phyloP scores from a whole-genome alignment of 2,329 filamentous ascomycete genomes.

The Talaromyces pinophilus region DNA sequence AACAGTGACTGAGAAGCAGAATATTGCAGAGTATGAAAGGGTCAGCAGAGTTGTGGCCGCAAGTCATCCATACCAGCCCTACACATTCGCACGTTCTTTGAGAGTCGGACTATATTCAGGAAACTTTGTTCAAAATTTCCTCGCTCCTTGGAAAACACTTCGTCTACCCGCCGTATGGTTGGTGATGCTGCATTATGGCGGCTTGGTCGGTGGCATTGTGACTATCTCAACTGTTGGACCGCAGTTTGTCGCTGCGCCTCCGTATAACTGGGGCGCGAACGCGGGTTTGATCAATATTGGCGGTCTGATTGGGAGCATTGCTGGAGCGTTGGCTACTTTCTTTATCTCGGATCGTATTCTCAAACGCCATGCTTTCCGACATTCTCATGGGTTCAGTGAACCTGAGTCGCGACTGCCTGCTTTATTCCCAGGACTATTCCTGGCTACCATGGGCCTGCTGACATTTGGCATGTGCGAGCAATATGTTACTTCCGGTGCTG shows the following conservation, averaged over 20 bases:
- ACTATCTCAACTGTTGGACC: slow-evolving; percentile 6
- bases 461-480: slow-evolving; percentile 1
- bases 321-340: neutral
- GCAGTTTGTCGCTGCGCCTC: slow-evolving; percentile 1
- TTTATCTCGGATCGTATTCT: neutral
- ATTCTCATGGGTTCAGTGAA: neutral
- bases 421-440: neutral
- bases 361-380: neutral
- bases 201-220: slow-evolving; percentile 2
- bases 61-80: neutral
- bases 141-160: neutral
- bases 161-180: slow-evolving; percentile 3
- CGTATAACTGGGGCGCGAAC: slow-evolving; percentile 3
- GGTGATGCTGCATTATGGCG: slow-evolving; percentile 2
- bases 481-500: slow-evolving; percentile 4
- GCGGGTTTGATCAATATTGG: slow-evolving; percentile 2
- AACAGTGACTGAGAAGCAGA: neutral
- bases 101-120: neutral
- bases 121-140: neutral
- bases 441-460: slow-evolving; percentile 1
- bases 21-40: neutral
- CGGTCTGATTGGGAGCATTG: neutral
- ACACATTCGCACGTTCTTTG: slow-evolving; percentile 6
- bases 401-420: neutral
- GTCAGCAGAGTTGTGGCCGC: neutral